Percentiles rank a stretch among this genome's conserved stretches.
Evolutionary conservation across 306 rosid genomes (phyloP).

Genomic region (Boehmeria nivea): DNA sequence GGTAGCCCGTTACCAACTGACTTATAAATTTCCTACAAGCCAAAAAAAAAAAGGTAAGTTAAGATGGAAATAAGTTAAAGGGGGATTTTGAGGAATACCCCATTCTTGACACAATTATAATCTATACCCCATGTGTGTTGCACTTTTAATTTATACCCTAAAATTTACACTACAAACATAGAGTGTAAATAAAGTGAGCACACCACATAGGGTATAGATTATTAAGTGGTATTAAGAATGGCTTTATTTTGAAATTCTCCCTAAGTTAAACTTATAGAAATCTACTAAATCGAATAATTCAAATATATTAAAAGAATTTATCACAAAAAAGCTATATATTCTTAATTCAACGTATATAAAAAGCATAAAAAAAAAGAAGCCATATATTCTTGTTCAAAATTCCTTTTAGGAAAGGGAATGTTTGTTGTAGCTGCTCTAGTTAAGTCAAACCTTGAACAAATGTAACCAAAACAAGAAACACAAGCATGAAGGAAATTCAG

Average conservation of each 20-base stretch:
- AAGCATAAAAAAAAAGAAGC: no score
- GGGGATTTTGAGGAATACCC: no score
- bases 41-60: constrained; percentile 18
- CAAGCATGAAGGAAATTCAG: constrained; percentile 65
- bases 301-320: no score
- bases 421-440: constrained; percentile 52
- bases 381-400: constrained; percentile 41
- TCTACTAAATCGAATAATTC: background rate
- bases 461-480: constrained; percentile 75
- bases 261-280: background rate
- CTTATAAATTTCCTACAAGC: constrained; percentile 56
- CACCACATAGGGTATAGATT: no score
- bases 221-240: no score
- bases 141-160: no score
- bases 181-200: no score
- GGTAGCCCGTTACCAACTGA: constrained; percentile 83
- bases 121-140: no score
- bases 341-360: no score
- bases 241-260: no score
- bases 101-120: no score
- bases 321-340: background rate
- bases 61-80: constrained; percentile 7
- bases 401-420: constrained; percentile 65
- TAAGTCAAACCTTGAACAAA: constrained; percentile 85
- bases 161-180: no score